phyloP scores from a whole-genome alignment of 2,329 filamentous ascomycete species.

The Pestalotiopsis sp. region DNA sequence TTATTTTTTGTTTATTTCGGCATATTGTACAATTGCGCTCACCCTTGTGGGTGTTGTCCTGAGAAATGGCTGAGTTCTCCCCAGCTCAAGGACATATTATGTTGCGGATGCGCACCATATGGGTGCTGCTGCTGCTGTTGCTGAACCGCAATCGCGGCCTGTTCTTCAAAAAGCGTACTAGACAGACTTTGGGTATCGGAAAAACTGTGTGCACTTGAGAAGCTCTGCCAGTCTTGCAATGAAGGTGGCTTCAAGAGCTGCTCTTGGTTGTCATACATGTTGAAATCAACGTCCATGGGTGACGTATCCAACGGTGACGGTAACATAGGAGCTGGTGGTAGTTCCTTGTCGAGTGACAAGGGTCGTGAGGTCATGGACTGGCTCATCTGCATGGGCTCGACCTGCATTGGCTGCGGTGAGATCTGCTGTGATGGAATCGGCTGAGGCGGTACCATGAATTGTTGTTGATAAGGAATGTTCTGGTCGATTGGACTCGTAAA shows the following conservation, averaged over 20 bases:
- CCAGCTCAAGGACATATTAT: slow-evolving; percentile 16
- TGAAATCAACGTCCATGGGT: slow-evolving; percentile 20
- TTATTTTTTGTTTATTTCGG: not conserved
- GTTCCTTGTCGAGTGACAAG: slow-evolving; percentile 21
- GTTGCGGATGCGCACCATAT: slow-evolving; percentile 11
- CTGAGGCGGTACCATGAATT: slow-evolving; percentile 16
- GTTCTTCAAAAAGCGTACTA: slow-evolving; percentile 18
- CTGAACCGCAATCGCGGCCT: slow-evolving; percentile 15
- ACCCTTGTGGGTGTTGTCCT: slow-evolving; percentile 3
- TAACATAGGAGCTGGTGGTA: slow-evolving; percentile 19
- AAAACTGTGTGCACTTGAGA: slow-evolving; percentile 14
- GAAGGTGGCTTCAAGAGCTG: slow-evolving; percentile 17
- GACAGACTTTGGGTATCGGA: slow-evolving; percentile 16
- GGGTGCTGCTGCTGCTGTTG: slow-evolving; percentile 3
- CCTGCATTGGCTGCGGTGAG: slow-evolving; percentile 17
- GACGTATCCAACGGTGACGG: slow-evolving; percentile 16
- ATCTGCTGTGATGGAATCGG: slow-evolving; percentile 18
- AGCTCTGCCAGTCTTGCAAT: slow-evolving; percentile 20
- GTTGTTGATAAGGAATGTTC: slow-evolving; percentile 16
- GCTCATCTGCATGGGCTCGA: slow-evolving; percentile 14
- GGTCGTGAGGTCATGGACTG: slow-evolving; percentile 10
- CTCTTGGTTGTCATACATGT: slow-evolving; percentile 16
- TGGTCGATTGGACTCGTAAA: slow-evolving; percentile 13
- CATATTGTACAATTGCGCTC: not conserved
- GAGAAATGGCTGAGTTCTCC: slow-evolving; percentile 15